A percentile compares a stretch with the other conserved stretches of the same genome.
Conservation (phyloP, 768 basidiomycete species). For the Tricholoma saponaceum region DNA sequence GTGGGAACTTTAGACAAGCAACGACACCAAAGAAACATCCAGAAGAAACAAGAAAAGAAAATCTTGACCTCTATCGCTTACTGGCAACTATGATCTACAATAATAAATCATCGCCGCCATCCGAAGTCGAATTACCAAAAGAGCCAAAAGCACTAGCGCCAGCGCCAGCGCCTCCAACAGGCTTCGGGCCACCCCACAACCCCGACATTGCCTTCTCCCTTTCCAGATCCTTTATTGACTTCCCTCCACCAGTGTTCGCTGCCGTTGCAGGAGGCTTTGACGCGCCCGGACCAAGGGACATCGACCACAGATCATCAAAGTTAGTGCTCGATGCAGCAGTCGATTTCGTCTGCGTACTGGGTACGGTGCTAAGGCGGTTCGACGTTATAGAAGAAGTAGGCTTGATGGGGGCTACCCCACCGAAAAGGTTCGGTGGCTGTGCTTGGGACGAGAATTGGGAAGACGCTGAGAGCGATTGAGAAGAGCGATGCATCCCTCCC, state of each 20-base stretch:
- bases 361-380: constrained; percentile 2
- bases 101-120: constrained; percentile 39
- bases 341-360: constrained; percentile 33
- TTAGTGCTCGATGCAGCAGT: constrained; percentile 34
- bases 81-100: constrained; percentile 25
- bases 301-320: constrained; percentile 88
- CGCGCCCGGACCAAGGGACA: constrained; percentile 59
- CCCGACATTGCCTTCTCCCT: constrained; percentile 80
- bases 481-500: constrained; percentile 31
- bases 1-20: no score
- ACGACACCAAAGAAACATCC: no score
- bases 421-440: constrained; percentile 22
- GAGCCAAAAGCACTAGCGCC: constrained; percentile 24
- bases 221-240: constrained; percentile 87
- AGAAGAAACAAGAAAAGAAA: no score
- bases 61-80: not conserved
- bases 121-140: constrained; percentile 22
- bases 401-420: constrained; percentile 27
- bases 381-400: constrained; percentile 24
- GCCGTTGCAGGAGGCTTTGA: constrained; percentile 33
- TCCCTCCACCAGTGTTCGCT: constrained; percentile 31
- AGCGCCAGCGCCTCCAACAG: constrained; percentile 1
- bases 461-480: constrained; percentile 30
- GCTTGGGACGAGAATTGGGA: constrained; percentile 27
- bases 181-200: constrained; percentile 62